Base-by-base conservation (phyloP, 768 basidiomycete genomes). In the Candolleomyces eurysporus region DNA sequence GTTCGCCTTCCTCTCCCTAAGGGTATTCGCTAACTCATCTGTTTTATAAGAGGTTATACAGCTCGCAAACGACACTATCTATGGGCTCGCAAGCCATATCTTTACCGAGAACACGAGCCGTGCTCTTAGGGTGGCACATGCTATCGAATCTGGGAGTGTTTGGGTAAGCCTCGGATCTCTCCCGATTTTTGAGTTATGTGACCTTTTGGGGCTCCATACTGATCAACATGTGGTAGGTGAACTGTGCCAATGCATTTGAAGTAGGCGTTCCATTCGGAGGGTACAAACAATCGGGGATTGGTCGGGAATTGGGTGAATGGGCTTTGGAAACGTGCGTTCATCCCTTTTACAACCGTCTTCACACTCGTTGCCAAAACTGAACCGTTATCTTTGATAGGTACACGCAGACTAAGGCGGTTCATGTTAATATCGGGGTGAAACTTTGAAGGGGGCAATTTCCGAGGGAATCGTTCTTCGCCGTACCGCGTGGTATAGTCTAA, bases 31-130 rank as follows among this genome's bases (percentile, higher is more conserved):
- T 43, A 4, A 45, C 42, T 16, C 16, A 7, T 7, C 22, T 36
- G 40, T 46, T 31, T 3, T 36, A 0, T 1, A 54, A 58, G 85
- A 88, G 57, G 82, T 79, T 40, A 69, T 86, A 60, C 72, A 72
- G 45, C 77, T 80, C 69, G 93, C 91, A 46, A 96, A 95, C 76
- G 85, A 93, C 70, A 87, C 88, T 0, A 78, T 54, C 2, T 92
- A 92, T 74, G 94, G 94, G 46, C 82, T 94, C 31, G 91, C 90
- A 7, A 85, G 87, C 2, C 86, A 89, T 8, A 83, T 95, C 59
- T 92, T 91, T 78, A 83, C 89, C 50, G 75, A 80, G 67, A 80
- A 94, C 76, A 72, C 91, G 71, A 83, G 77, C 56, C 80, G 87
- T 39, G 91, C 88, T 2, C 75, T 93, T 60, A 72, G 74, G 56